These are phyloP conservation scores for Lichtheimia corymbifera DNA, from an alignment of 371 early-diverging fungal species.

Conservation along the genomic window DNA sequence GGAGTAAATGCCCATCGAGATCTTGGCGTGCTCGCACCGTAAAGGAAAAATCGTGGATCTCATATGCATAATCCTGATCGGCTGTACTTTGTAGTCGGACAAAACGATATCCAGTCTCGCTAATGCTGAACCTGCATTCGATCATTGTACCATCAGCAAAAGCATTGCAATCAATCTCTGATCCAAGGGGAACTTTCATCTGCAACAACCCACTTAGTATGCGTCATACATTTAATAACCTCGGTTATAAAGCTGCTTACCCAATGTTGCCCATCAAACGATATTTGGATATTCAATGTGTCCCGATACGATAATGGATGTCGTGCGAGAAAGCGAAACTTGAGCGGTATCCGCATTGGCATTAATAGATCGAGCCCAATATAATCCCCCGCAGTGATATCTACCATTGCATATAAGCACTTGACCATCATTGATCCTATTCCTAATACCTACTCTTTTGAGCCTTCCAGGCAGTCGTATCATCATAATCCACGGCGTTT, in stretches of 20 bases:
- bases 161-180: conserved; percentile 11
- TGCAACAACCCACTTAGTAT: conserved; percentile 1
- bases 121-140: conserved; percentile 40
- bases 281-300: conserved; percentile 34
- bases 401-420: conserved; percentile 13
- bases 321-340: conserved; percentile 41
- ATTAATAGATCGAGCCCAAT: conserved; percentile 64
- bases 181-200: conserved; percentile 27
- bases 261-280: conserved; percentile 48
- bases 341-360: conserved; percentile 50
- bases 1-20: conserved; percentile 35
- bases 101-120: conserved; percentile 50
- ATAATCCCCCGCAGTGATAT: conserved; percentile 55
- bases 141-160: conserved; percentile 15
- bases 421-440: conserved; percentile 13
- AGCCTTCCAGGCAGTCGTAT: conserved; percentile 45
- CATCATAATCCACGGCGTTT: conserved; percentile 55
- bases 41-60: conserved; percentile 50
- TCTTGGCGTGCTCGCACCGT: conserved; percentile 40
- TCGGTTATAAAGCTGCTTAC: conserved; percentile 19
- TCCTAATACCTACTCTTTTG: conserved; percentile 27
- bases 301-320: conserved; percentile 39
- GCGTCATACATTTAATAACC: not conserved
- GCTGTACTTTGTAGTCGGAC: conserved; percentile 42
- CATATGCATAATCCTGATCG: conserved; percentile 35